Percentiles rank a stretch among this genome's conserved stretches.
phyloP scores from a whole-genome alignment of 495 filamentous ascomycete species.

The Penicillium cataractarum region DNA sequence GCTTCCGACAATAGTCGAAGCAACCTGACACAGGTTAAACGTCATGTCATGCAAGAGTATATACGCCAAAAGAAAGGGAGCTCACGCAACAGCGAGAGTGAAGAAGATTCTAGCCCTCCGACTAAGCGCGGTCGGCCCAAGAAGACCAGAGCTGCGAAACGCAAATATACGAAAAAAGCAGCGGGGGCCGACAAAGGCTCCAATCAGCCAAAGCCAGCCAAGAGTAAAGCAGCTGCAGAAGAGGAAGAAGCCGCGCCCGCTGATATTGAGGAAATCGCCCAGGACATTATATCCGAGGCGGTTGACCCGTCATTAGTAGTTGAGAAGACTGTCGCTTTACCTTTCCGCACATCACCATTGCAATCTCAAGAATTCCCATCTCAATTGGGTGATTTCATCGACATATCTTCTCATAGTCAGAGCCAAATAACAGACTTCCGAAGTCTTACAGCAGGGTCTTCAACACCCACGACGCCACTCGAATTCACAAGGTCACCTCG shows the following conservation, averaged over 20 bases:
- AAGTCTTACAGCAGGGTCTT: constrained; percentile 20
- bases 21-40: constrained; percentile 48
- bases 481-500: constrained; percentile 33
- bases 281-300: background rate
- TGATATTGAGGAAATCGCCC: constrained; percentile 11
- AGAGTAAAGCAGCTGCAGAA: background rate
- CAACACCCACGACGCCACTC: constrained; percentile 20
- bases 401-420: constrained; percentile 14
- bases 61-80: constrained; percentile 46
- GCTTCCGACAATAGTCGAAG: constrained; percentile 41
- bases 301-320: background rate
- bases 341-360: constrained; percentile 10
- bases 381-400: background rate
- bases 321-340: background rate
- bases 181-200: constrained; percentile 1
- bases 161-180: constrained; percentile 12
- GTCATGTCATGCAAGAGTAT: constrained; percentile 53
- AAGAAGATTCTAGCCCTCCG: constrained; percentile 17
- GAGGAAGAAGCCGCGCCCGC: constrained; percentile 7
- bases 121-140: constrained; percentile 28
- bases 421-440: constrained; percentile 19
- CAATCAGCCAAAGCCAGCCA: background rate
- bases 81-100: constrained; percentile 27
- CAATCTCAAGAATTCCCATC: constrained; percentile 3
- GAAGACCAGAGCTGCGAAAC: constrained; percentile 17